These are phyloP conservation scores for Stagonosporopsis rhizophila DNA, from an alignment of 2,329 filamentous ascomycete species.

Conservation along the genomic window DNA sequence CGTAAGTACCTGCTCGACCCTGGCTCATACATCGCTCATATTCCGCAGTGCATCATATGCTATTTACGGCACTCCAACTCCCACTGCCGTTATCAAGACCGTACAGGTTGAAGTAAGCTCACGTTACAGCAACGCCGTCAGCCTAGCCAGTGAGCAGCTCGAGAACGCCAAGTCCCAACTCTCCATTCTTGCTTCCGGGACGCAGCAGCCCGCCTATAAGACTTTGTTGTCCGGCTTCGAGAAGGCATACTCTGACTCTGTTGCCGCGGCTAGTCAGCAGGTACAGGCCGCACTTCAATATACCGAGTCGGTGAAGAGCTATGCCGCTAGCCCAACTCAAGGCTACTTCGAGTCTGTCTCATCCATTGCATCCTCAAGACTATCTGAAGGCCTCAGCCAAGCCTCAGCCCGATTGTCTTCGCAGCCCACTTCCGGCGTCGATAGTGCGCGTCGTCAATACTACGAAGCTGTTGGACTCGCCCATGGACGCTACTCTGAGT, in stretches of 20 bases:
- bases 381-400: slow-evolving; percentile 73
- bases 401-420: slow-evolving; percentile 75
- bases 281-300: slow-evolving; percentile 62
- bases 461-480: slow-evolving; percentile 81
- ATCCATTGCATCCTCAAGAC: slow-evolving; percentile 72
- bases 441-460: slow-evolving; percentile 71
- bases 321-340: slow-evolving; percentile 52
- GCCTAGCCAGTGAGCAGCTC: slow-evolving; percentile 72
- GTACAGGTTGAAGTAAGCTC: slow-evolving; percentile 56
- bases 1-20: slow-evolving; percentile 51
- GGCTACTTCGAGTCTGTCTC: slow-evolving; percentile 64
- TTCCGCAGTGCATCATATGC: slow-evolving; percentile 59
- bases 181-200: slow-evolving; percentile 71
- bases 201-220: slow-evolving; percentile 72
- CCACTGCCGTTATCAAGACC: slow-evolving; percentile 54
- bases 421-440: slow-evolving; percentile 64
- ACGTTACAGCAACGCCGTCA: slow-evolving; percentile 70
- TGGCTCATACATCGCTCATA: slow-evolving; percentile 21
- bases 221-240: slow-evolving; percentile 74
- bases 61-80: slow-evolving; percentile 61
- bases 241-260: slow-evolving; percentile 70
- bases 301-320: slow-evolving; percentile 50
- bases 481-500: slow-evolving; percentile 79
- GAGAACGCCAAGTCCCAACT: slow-evolving; percentile 69
- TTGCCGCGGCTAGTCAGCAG: slow-evolving; percentile 67